Evolutionary conservation across 164 flowering plant genomes (phyloP).

Genomic region (Macadamia integrifolia): DNA sequence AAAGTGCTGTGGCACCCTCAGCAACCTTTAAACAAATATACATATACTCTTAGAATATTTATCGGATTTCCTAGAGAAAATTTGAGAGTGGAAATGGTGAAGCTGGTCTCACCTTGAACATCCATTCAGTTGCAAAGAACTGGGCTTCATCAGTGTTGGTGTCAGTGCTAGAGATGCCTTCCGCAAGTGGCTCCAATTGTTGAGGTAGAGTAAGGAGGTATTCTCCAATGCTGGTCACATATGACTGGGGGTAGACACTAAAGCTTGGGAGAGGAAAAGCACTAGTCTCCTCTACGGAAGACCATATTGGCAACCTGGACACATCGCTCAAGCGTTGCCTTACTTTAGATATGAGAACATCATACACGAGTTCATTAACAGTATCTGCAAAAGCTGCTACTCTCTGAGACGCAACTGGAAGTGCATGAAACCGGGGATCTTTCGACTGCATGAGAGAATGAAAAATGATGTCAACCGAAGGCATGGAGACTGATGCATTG

Average conservation of each 20-base stretch:
- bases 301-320: conserved; percentile 86
- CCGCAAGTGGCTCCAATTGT: conserved; percentile 97
- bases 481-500: too few relatives aligned
- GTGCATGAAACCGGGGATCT: conserved; percentile 99
- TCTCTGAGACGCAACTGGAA: conserved; percentile 88
- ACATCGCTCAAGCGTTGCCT: conserved; percentile 84
- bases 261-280: conserved; percentile 80
- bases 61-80: background rate
- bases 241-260: conserved; percentile 86
- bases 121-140: conserved; percentile 98
- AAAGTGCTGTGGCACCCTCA: conserved; percentile 92
- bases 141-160: conserved; percentile 84
- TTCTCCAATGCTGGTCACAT: conserved; percentile 91
- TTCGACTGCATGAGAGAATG: conserved; percentile 63
- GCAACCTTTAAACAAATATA: conserved; percentile 57
- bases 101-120: conserved; percentile 77
- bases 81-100: background rate
- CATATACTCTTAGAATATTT: background rate
- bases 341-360: conserved; percentile 95
- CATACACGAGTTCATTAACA: conserved; percentile 96
- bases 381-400: conserved; percentile 86
- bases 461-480: conserved; percentile 8
- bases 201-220: conserved; percentile 98
- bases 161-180: conserved; percentile 73
- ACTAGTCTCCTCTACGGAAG: conserved; percentile 71